These are phyloP conservation scores for Leccinum disarticulatum DNA, from an alignment of 768 basidiomycete genomes.

Conservation along the genomic window DNA sequence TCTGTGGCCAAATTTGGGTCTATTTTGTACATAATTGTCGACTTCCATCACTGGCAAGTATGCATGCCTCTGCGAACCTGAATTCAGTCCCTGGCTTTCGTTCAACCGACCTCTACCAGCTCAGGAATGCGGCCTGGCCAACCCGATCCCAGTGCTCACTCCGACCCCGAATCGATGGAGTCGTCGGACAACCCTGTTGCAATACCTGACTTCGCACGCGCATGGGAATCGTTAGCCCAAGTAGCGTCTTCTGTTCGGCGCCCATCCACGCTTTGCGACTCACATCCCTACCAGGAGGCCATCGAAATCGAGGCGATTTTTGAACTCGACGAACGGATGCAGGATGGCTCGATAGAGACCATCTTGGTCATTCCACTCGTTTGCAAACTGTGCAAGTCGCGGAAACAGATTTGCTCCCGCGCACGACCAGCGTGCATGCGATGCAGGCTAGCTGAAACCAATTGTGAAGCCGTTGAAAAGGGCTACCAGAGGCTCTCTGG, in stretches of 20 bases:
- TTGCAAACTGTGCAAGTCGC: conserved; percentile 18
- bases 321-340: conserved; percentile 21
- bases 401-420: conserved; percentile 26
- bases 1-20: not conserved
- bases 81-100: not conserved
- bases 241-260: conserved; percentile 27
- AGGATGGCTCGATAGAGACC: conserved; percentile 7
- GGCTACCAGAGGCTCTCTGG: conserved; percentile 26
- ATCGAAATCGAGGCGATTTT: conserved; percentile 27
- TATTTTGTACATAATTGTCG: not conserved
- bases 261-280: conserved; percentile 20
- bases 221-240: conserved; percentile 18
- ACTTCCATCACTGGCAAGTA: not conserved
- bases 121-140: conserved; percentile 12
- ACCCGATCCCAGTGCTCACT: not conserved
- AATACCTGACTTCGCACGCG: conserved; percentile 18
- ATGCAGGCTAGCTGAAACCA: conserved; percentile 10
- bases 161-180: not conserved
- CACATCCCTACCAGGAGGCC: conserved; percentile 16
- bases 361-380: conserved; percentile 23
- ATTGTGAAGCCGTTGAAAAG: conserved; percentile 1
- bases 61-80: not conserved
- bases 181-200: not conserved
- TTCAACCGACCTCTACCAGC: not conserved
- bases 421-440: conserved; percentile 25